Base-by-base conservation (phyloP, 805 yeast species). In the Kodamaea restingae region DNA sequence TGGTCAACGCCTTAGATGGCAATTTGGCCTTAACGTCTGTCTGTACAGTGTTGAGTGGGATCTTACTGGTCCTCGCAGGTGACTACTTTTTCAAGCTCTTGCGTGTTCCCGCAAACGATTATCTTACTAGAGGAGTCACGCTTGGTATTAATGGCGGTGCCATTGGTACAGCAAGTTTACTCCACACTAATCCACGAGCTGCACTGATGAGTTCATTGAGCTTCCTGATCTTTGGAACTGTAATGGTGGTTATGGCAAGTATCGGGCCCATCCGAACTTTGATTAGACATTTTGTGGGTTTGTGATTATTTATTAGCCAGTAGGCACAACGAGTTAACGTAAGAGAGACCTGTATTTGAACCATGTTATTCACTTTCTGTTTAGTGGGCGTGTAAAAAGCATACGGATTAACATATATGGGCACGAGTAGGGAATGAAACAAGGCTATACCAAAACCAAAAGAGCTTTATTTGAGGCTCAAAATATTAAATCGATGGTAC, bases 61-160 rank as follows among this genome's bases (percentile, higher is more conserved):
- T 85, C 8, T 57, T 81, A 28, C 93, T 93, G 2, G 91, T 83
- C 0, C 58, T 85, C 28, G 63, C 78, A 21, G 84, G 83, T 5
- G 86, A 81, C 35, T 40, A 48, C 11, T 68, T 77, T 20, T 70
- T 74, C 43, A 58, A 75, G 40, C 50, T 79, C 8, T 53, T 83
- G 21, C 54, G 81, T 27, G 68, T 85, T 5, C 67, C 76, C 5
- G 69, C 71, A 21, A 73, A 75, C 48, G 93, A 85, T 54, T 84
- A 75, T 52, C 80, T 85, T 6, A 80, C 88, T 0, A 61, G 88
- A 45, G 95, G 95, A 2, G 77, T 84, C 14, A 79, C 88, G 0
- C 60, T 84, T 35, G 95, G 95, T 4, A 72, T 82, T 36, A 82
- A 81, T 52, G 83, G 90, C 52, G 87, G 90, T 7, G 95, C 95